Evolutionary conservation across 1,139 yeast species (phyloP).

Genomic region (Pichia cactophila): DNA sequence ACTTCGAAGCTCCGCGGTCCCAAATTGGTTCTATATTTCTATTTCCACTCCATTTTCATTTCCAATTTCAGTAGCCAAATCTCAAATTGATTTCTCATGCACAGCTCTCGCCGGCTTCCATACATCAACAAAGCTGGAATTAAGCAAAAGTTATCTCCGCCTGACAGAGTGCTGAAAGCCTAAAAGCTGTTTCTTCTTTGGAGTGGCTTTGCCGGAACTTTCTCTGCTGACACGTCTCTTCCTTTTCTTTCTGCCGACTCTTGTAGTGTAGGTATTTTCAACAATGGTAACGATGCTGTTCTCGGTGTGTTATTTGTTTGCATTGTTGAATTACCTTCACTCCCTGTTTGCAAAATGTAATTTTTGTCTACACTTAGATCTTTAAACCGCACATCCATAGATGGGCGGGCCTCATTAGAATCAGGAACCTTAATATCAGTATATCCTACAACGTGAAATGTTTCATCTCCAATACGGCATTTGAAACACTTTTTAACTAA

Average conservation of each 20-base stretch:
- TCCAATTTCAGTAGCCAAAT: too few relatives aligned
- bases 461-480: constrained; percentile 42
- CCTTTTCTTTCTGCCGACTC: background rate
- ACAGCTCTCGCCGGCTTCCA: too few relatives aligned
- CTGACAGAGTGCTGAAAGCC: background rate
- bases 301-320: background rate
- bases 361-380: constrained; percentile 26
- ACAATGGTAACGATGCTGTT: background rate
- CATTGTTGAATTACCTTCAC: background rate
- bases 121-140: too few relatives aligned
- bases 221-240: background rate
- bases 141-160: background rate
- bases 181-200: background rate
- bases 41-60: too few relatives aligned
- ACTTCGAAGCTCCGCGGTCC: too few relatives aligned
- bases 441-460: constrained; percentile 51
- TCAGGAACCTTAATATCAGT: constrained; percentile 21
- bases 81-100: too few relatives aligned
- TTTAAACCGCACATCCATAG: constrained; percentile 32
- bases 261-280: background rate
- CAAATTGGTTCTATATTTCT: too few relatives aligned
- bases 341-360: background rate
- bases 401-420: constrained; percentile 29
- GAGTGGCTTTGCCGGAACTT: too few relatives aligned
- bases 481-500: constrained; percentile 54